phyloP scores from a whole-genome alignment of 2,329 filamentous ascomycete species.

The Penicillium brasilianum region DNA sequence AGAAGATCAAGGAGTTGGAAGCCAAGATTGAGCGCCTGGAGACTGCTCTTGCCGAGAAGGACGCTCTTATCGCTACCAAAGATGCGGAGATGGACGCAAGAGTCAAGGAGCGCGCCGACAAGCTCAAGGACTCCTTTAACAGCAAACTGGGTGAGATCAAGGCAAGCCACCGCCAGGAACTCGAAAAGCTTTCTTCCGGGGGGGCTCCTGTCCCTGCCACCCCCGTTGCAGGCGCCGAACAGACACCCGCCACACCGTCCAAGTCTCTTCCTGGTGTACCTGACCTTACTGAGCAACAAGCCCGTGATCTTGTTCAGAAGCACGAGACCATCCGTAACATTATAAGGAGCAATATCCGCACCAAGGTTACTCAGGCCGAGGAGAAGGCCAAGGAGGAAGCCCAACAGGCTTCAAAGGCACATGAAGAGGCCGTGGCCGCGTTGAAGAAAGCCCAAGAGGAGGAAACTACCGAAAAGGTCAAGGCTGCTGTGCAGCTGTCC shows the following conservation, averaged over 20 bases:
- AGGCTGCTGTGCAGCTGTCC: conserved; percentile 68
- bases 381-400: conserved; percentile 48
- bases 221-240: conserved; percentile 28
- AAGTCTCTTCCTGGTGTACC: conserved; percentile 41
- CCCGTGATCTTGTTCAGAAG: conserved; percentile 55
- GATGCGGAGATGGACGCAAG: conserved; percentile 56
- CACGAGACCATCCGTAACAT: conserved; percentile 57
- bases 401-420: conserved; percentile 33
- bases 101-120: conserved; percentile 56
- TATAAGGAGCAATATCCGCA: conserved; percentile 63
- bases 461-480: conserved; percentile 63
- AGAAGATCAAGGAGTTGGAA: conserved; percentile 66
- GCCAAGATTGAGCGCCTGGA: conserved; percentile 61
- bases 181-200: conserved; percentile 54
- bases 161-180: conserved; percentile 55
- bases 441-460: conserved; percentile 57
- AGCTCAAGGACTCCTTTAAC: conserved; percentile 70
- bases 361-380: conserved; percentile 47
- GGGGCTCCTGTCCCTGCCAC: conserved; percentile 42
- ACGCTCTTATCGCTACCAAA: conserved; percentile 52
- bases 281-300: conserved; percentile 56
- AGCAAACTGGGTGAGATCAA: conserved; percentile 67
- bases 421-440: conserved; percentile 37
- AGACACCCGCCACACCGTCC: conserved; percentile 36
- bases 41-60: conserved; percentile 58